Evolutionary conservation across 2,329 filamentous ascomycete species (phyloP), one percentile per base, ranked within the genome.

Genomic region (Sporothrix pallida): DNA sequence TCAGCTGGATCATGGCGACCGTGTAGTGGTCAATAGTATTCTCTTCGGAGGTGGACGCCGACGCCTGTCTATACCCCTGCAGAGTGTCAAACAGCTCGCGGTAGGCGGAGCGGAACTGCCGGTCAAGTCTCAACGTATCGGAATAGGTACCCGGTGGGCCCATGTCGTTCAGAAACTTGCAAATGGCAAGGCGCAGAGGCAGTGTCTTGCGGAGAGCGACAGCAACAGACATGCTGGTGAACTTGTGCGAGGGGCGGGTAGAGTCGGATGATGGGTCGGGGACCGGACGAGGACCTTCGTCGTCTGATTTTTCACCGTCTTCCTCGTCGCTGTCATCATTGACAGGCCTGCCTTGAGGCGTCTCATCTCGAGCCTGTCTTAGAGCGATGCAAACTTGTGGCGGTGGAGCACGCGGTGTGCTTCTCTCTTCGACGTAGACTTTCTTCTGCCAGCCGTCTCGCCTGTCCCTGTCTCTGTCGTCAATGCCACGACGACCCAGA

Each of bases 161-260:
- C 72, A 87, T 82, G 73, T 84, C 83, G 77, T 88, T 88, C 72
- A 86, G 78, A 26, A 84, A 82, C 10, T 80, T 80, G 10, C 84
- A 80, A 13, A 87, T 82, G 13, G 81, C 79, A 0, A 87, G 78
- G 0, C 87, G 83, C 0, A 83, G 76, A 0, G 82, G 79, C 2
- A 86, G 80, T 0, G 86, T 85, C 56, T 80, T 81, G 37, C 84
- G 77, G 0, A 87, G 78, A 0, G 84, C 83, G 0, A 88, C 80
- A 44, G 86, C 83, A 0, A 88, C 79, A 0, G 87, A 87, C 71
- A 84, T 86, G 52, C 85, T 79, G 0, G 85, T 86, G 62, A 83
- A 84, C 2, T 78, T 68, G 3, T 12, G 37, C 37, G 46, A 52
- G 5, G 46, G 65, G 8, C 65, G 65, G n/a, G n/a, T 13, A 10